Percentiles rank a stretch among this genome's conserved stretches.
These are phyloP conservation scores for Phytophthora quininea DNA, from an alignment of 352 stramenopile species.

Conservation along the genomic window DNA sequence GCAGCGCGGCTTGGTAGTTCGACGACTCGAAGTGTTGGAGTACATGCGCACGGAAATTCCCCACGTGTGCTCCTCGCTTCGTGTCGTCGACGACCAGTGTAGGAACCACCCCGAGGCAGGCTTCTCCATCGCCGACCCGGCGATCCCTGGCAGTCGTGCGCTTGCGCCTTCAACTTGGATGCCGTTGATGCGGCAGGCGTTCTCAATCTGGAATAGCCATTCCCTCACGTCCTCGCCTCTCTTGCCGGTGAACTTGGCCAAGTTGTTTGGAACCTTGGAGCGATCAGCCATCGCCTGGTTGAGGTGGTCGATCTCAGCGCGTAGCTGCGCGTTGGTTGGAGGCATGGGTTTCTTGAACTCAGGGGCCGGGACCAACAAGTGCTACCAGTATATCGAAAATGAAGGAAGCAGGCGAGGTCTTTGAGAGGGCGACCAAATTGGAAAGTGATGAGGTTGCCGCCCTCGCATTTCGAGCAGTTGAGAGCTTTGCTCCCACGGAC, in stretches of 20 bases:
- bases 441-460: too few species aligned
- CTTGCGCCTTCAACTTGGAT: neutral
- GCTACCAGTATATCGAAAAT: conserved; percentile 15
- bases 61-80: neutral
- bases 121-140: neutral
- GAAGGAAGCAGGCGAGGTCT: neutral
- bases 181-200: neutral
- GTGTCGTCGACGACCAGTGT: neutral
- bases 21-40: neutral
- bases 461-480: too few species aligned
- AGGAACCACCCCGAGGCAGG: neutral
- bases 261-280: conserved; percentile 3
- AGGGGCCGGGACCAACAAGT: conserved; percentile 20
- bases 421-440: too few species aligned
- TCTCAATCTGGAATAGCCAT: conserved; percentile 10
- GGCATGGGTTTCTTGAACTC: conserved; percentile 6
- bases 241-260: conserved; percentile 19
- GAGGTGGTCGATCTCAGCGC: conserved; percentile 9
- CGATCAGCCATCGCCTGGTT: conserved; percentile 13
- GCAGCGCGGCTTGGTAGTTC: neutral
- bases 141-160: neutral
- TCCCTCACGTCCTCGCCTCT: conserved; percentile 6
- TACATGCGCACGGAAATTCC: neutral
- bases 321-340: conserved; percentile 9
- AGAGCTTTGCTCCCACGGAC: too few species aligned